phyloP scores from a whole-genome alignment of 768 basidiomycete species.

The Boletus tylopilopsis region DNA sequence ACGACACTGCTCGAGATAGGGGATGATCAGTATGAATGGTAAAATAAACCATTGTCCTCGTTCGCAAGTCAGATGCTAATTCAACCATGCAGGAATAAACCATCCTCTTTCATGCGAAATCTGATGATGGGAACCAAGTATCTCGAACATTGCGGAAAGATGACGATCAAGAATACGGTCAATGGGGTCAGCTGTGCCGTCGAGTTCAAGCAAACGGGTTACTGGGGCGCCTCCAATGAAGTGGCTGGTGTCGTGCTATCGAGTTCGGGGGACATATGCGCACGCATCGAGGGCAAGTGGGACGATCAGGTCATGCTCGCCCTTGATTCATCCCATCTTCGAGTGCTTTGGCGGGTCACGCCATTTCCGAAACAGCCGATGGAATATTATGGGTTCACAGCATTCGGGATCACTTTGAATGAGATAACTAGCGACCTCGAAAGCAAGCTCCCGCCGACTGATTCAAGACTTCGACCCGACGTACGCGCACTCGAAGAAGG shows the following conservation, averaged over 20 bases:
- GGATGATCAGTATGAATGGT: slow-evolving; percentile 71
- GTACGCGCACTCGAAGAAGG: slow-evolving; percentile 82
- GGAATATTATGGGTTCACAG: slow-evolving; percentile 81
- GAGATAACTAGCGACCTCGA: slow-evolving; percentile 68
- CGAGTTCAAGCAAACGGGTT: slow-evolving; percentile 86
- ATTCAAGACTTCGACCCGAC: slow-evolving; percentile 79
- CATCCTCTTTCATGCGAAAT: slow-evolving; percentile 86
- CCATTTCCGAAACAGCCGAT: slow-evolving; percentile 69
- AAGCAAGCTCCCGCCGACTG: slow-evolving; percentile 68
- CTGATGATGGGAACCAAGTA: slow-evolving; percentile 90
- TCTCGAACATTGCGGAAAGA: slow-evolving; percentile 78
- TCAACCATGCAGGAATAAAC: slow-evolving; percentile 59
- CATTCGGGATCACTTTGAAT: slow-evolving; percentile 75
- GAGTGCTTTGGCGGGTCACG: slow-evolving; percentile 71
- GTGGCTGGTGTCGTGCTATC: slow-evolving; percentile 61
- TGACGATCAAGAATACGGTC: slow-evolving; percentile 65
- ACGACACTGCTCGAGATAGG: slow-evolving; percentile 64
- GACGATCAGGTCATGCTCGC: slow-evolving; percentile 75
- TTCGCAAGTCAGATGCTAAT: not conserved
- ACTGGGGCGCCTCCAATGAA: slow-evolving; percentile 75
- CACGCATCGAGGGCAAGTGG: slow-evolving; percentile 86
- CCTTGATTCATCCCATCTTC: slow-evolving; percentile 64
- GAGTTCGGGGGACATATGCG: slow-evolving; percentile 47
- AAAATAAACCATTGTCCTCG: slow-evolving; percentile 17
- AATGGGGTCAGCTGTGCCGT: slow-evolving; percentile 57